Evolutionary conservation across 2,329 filamentous ascomycete genomes (phyloP).

Genomic region (Curvularia hawaiiensis): DNA sequence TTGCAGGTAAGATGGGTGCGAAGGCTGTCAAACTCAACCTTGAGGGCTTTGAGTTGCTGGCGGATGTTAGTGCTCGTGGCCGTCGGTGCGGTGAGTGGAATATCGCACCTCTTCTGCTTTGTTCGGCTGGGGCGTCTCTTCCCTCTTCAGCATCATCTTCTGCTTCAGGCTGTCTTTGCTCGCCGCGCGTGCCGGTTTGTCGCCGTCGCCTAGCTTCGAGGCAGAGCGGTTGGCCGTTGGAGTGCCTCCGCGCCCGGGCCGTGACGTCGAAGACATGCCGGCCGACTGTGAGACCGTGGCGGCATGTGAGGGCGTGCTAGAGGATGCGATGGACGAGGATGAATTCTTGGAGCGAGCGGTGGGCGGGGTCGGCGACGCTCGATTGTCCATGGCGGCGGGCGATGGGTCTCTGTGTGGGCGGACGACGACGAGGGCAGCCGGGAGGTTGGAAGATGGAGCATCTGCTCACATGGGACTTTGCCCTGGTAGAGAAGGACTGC

Average conservation of each 20-base stretch:
- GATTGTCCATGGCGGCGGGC: conserved; percentile 38
- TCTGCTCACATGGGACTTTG: conserved; percentile 29
- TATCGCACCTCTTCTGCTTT: conserved; percentile 44
- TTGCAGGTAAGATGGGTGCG: conserved; percentile 67
- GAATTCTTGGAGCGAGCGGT: conserved; percentile 36
- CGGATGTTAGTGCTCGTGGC: conserved; percentile 26
- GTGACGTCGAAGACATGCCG: conserved; percentile 36
- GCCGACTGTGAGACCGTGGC: conserved; percentile 26
- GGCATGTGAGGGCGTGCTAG: conserved; percentile 32
- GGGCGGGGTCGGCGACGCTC: conserved; percentile 42
- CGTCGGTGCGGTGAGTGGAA: neutral
- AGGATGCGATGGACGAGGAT: conserved; percentile 35
- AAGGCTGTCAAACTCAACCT: conserved; percentile 64
- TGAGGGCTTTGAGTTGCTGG: conserved; percentile 48
- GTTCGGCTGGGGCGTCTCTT: conserved; percentile 39
- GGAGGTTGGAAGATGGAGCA: conserved; percentile 17
- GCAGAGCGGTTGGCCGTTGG: conserved; percentile 37
- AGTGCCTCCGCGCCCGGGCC: conserved; percentile 32
- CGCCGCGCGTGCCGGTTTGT: conserved; percentile 37
- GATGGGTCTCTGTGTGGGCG: conserved; percentile 12
- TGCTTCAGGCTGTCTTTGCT: conserved; percentile 49
- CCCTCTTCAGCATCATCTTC: conserved; percentile 42
- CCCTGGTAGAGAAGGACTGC: conserved; percentile 19
- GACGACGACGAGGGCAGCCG: conserved; percentile 20
- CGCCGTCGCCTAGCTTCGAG: conserved; percentile 36